These are phyloP conservation scores for Pseudopyricularia cyperi DNA, from an alignment of 2,329 filamentous ascomycete species.

Conservation along the genomic window DNA sequence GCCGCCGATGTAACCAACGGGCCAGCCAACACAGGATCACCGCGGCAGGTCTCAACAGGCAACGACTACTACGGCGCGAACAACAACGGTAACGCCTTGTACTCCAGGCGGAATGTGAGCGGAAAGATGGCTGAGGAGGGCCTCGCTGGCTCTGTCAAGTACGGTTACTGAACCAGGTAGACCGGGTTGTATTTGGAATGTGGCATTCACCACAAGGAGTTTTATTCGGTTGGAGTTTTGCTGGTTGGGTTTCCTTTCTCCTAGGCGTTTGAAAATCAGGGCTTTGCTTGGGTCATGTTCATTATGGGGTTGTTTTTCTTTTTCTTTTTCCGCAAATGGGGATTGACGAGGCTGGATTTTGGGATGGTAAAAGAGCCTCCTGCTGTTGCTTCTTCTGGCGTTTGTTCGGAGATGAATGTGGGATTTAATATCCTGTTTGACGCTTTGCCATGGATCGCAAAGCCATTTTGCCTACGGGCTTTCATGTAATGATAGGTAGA, in stretches of 20 bases:
- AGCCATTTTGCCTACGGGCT: background rate
- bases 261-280: background rate
- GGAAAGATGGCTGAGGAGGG: slow-evolving; percentile 66
- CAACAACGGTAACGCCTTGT: slow-evolving; percentile 10
- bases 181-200: background rate
- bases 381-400: background rate
- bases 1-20: background rate
- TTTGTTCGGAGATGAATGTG: background rate
- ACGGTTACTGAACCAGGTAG: background rate
- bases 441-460: background rate
- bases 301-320: background rate
- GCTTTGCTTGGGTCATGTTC: background rate
- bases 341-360: too few relatives aligned
- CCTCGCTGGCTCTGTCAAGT: slow-evolving; percentile 22
- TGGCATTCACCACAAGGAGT: background rate
- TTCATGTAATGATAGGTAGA: background rate
- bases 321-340: background rate
- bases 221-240: background rate
- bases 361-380: too few relatives aligned
- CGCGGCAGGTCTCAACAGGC: slow-evolving; percentile 44
- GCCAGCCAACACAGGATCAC: slow-evolving; percentile 15
- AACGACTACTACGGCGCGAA: slow-evolving; percentile 33
- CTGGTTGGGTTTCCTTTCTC: background rate
- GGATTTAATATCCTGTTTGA: background rate
- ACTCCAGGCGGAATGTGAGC: slow-evolving; percentile 49